Conservation (phyloP, 768 basidiomycete species). For the Boletellus sp. region DNA sequence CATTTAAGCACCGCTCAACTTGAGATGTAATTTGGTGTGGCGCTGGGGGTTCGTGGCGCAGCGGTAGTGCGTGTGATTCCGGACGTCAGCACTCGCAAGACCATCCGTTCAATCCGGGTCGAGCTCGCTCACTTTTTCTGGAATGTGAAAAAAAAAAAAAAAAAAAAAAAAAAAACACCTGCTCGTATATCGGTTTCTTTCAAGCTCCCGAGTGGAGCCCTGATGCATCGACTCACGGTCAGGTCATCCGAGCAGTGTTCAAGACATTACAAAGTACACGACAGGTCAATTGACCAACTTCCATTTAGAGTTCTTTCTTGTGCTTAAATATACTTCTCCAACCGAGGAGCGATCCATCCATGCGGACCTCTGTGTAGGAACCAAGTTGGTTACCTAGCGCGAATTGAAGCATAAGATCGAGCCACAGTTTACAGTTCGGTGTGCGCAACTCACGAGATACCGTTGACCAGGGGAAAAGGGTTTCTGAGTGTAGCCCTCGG, state of each 20-base stretch:
- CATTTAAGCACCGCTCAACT: background rate
- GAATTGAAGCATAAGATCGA: background rate
- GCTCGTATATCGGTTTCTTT: no score
- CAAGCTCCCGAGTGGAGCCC: no score
- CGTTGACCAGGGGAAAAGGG: constrained; percentile 59
- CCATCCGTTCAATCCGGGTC: constrained; percentile 45
- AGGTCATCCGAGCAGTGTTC: background rate
- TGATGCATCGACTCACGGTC: no score
- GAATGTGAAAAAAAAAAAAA: no score
- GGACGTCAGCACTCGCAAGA: constrained; percentile 34
- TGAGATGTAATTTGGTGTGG: background rate
- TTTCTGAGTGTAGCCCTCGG: constrained; percentile 48
- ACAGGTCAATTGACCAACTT: constrained; percentile 28
- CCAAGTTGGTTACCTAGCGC: constrained; percentile 54
- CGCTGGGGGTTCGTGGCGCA: constrained; percentile 24
- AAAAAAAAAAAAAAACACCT: background rate
- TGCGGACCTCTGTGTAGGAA: constrained; percentile 61
- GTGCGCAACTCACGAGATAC: constrained; percentile 52
- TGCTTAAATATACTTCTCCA: constrained; percentile 69
- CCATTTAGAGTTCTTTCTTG: constrained; percentile 65
- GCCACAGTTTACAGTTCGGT: background rate
- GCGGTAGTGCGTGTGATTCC: constrained; percentile 36
- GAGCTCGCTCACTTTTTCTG: constrained; percentile 24
- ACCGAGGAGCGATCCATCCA: constrained; percentile 65
- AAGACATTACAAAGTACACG: background rate